Evolutionary conservation across 1,284 basidiomycete genomes (phyloP), one percentile per base, ranked within the genome.

Genomic region (Apiotrichum brassicae): DNA sequence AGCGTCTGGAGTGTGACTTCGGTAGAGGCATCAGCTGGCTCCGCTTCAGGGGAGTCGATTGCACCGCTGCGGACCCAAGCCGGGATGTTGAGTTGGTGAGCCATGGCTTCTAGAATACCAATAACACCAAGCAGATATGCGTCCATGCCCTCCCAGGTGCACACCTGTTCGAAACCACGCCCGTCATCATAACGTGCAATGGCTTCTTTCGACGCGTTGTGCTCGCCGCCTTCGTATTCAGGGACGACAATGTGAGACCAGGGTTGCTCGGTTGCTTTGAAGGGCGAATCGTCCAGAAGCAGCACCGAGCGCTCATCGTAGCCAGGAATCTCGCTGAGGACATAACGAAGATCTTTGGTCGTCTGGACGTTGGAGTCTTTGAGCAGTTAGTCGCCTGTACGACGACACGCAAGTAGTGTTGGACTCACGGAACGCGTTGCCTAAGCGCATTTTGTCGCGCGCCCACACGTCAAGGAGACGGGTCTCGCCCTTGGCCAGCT

Each of bases 241-340:
- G 72, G 64, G 14, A 74, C 65, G 6, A 69, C 59, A 26, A 74
- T 53, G 52, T 74, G 69, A 35, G 65, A 68, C 66, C 68, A 74
- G 3, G 72, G 72, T 48, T 74, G 70, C 41, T 61, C 57, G 7
- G 71, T 57, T 2, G 64, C 68, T 60, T 74, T 74, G 28, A 68
- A 51, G 0, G 70, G 68, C 11, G 70, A 71, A 46, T 74, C 72
- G 50, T 74, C 72, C 3, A 74, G 56, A 1, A 74, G 58, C 13
- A 74, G 49, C 4, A 59, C 62, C 14, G 54, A 62, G 26, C 48
- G 48, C 41, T 65, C 61, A 43, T 63, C 60, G 37, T 60, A 67
- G 11, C 37, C 18, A 3, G 8, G 25, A 9, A 52, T 23, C 13
- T 49, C 26, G 2, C 58, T 48, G 18, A 56, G 48, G 24, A 74